Base-by-base conservation (phyloP, 305 asterid genomes). In the Withania somnifera region DNA sequence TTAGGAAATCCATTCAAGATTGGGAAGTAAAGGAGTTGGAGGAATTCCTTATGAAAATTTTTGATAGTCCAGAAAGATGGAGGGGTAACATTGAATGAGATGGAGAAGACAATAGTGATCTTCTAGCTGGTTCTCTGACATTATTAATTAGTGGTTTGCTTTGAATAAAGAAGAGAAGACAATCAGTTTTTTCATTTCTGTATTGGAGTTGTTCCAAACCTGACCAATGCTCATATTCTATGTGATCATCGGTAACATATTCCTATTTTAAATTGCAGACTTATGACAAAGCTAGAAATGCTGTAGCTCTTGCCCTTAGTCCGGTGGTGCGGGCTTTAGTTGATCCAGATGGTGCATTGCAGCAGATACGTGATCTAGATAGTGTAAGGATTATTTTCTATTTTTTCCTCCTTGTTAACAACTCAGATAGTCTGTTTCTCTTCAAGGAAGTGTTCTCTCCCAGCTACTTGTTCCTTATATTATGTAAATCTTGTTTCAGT, bases 271-370 rank as follows among this genome's bases (percentile, higher is more conserved):
- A 75, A 51, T 84, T 85, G 84, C 96, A 97, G 99, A 83, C 91
- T 66, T 91, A 86, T 30, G 99, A 97, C 88, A 94, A 93, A 91
- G 98, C 98, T 66, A 92, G 99, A 91, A 97, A 97, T 87, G 98
- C 98, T 32, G 60, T 97, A 83, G 99, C 98, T 77, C 99, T 97
- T 24, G 96, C 99, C 87, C 98, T 93, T 84, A 97, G 99, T 90
- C 99, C 99, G 52, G 98, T 97, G 77, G 99, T 94, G 36, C 90
- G 97, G 85, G 99, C 99, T 83, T 93, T 97, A 86, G 93, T 97
- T 81, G 98, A 97, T 86, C 99, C 99, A 78, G 96, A 94, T 86
- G 98, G 98, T 75, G 99, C 99, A 81, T 88, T 97, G 92, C 88
- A 79, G 91, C 84, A 88, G 84, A 93, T 94, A 83, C 90, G 98